Percentiles rank a stretch among this genome's conserved stretches.
Conservation (phyloP, 1,139 yeast genomes). For the Hanseniaspora uvarum region DNA sequence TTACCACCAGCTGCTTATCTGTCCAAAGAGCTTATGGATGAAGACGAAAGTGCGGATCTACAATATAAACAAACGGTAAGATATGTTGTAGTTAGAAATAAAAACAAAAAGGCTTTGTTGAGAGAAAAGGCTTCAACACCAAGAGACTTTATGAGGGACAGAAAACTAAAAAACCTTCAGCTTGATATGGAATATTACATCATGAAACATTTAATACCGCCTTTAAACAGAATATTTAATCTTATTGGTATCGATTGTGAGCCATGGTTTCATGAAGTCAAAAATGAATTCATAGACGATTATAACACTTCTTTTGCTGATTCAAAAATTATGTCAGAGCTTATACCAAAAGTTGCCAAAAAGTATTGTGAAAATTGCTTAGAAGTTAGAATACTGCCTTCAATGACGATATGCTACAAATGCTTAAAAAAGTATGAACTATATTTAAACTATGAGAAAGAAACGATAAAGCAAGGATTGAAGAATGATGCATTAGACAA, state of each 20-base stretch:
- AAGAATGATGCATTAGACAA: constrained; percentile 7
- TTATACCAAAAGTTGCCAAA: constrained; percentile 1
- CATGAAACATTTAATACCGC: constrained; percentile 73
- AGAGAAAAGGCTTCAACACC: constrained; percentile 77
- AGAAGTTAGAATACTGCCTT: constrained; percentile 4
- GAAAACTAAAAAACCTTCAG: constrained; percentile 31
- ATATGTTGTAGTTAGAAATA: constrained; percentile 65
- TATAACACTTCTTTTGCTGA: constrained; percentile 6
- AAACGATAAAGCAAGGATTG: background rate
- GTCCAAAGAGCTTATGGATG: constrained; percentile 49
- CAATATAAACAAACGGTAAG: constrained; percentile 85
- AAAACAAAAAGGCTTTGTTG: constrained; percentile 47
- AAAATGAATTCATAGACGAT: constrained; percentile 31
- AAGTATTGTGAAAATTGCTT: constrained; percentile 12
- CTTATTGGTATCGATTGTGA: constrained; percentile 70
- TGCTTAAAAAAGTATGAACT: constrained; percentile 14
- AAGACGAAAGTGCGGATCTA: constrained; percentile 68
- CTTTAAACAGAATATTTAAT: constrained; percentile 72
- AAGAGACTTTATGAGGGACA: constrained; percentile 47
- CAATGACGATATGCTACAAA: constrained; percentile 7
- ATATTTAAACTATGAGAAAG: constrained; percentile 7
- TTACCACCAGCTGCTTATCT: constrained; percentile 89
- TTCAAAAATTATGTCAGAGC: background rate
- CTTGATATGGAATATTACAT: constrained; percentile 81
- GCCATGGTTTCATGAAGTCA: constrained; percentile 70